Evolutionary conservation across 2,329 filamentous ascomycete genomes (phyloP).

Genomic region (Incumbomyces delicatus): DNA sequence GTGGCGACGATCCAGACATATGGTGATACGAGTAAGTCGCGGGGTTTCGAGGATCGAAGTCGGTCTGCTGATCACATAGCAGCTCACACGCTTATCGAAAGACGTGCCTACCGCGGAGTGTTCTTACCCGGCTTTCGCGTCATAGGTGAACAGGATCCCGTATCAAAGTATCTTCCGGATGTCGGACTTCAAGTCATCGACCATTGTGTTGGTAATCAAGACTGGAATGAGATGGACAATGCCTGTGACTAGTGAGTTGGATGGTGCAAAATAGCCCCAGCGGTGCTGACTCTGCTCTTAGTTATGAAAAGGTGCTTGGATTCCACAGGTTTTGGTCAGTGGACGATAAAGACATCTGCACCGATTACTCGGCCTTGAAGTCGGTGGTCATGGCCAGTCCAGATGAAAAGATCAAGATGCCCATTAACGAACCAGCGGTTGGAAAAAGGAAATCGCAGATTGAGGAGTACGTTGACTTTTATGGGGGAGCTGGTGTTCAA

Average conservation of each 20-base stretch:
- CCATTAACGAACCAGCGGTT: slow-evolving; percentile 88
- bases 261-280: background rate
- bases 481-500: slow-evolving; percentile 80
- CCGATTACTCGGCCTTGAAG: slow-evolving; percentile 80
- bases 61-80: background rate
- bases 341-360: slow-evolving; percentile 86
- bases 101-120: slow-evolving; percentile 56
- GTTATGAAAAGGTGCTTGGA: slow-evolving; percentile 79
- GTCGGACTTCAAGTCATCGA: slow-evolving; percentile 69
- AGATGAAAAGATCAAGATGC: slow-evolving; percentile 89
- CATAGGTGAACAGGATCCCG: slow-evolving; percentile 36
- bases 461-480: slow-evolving; percentile 86
- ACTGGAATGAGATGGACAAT: slow-evolving; percentile 77
- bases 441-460: slow-evolving; percentile 92
- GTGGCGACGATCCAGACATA: slow-evolving; percentile 82
- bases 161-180: slow-evolving; percentile 45
- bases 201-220: slow-evolving; percentile 94
- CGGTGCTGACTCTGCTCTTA: background rate
- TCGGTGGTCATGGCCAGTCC: slow-evolving; percentile 82
- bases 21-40: slow-evolving; percentile 61
- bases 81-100: slow-evolving; percentile 74
- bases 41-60: background rate
- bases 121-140: slow-evolving; percentile 78
- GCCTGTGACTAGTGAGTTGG: slow-evolving; percentile 45
- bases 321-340: slow-evolving; percentile 98